Base-by-base conservation (phyloP, 257 asterid genomes). In the Solanum chilense region DNA sequence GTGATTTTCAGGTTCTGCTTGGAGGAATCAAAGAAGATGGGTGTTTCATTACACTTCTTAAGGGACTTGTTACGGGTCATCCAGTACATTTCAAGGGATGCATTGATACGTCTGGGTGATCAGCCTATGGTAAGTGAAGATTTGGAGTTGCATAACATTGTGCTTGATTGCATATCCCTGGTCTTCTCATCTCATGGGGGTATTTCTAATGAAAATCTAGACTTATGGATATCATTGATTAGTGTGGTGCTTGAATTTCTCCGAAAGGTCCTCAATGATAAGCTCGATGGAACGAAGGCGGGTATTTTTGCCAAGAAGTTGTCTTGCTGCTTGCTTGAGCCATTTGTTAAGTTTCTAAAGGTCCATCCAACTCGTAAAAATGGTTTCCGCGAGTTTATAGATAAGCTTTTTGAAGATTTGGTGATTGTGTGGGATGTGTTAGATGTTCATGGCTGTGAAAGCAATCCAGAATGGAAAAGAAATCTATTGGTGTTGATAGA, bases 161-260 rank as follows among this genome's bases (percentile, higher is more conserved):
- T 94, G 21, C 94, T 95, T 85, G 90, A 89, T 83, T 94, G 98
- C 84, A 88, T 93, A 86, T 91, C 93, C 23, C 85, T 90, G 91
- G 90, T 94, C 68, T 94, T 97, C 92, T 91, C 96, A 77, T 90
- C 89, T 82, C 98, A 94, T 64, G 93, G 97, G 47, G 98, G 98
- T 60, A 90, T 95, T 88, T 90, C 95, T 84, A 92, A 92, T 85
- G 98, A 90, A 88, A 94, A 93, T 90, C 85, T 94, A 60, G 97
- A 94, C 86, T 85, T 92, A 88, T 97, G 99, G 99, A 91, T 91
- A 83, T 86, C 44, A 80, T 91, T 93, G 84, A 83, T 92, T 68
- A 88, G 89, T 84, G 87, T 89, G 58, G 91, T 93, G 86, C 93
- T 95, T 41, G 91, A 90, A 83, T 92, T 92, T 89, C 83, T 92